A percentile compares a stretch with the other conserved stretches of the same genome.
phyloP scores from a whole-genome alignment of 2,329 filamentous ascomycete genomes.

The Sporothrix sp. region DNA sequence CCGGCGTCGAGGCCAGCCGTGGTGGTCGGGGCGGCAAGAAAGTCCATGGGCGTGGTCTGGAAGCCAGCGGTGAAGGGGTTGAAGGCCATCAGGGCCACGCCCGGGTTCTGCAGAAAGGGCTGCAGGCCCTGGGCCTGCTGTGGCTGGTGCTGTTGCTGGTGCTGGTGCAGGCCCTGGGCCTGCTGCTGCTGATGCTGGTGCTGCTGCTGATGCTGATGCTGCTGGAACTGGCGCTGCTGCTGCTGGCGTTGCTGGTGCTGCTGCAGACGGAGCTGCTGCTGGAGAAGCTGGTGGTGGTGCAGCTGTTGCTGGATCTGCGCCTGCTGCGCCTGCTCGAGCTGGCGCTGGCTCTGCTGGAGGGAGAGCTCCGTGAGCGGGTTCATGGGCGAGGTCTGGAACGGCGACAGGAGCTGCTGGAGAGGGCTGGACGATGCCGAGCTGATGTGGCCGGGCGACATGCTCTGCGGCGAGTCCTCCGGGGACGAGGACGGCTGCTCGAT shows the following conservation, averaged over 20 bases:
- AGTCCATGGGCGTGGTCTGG: slow-evolving; percentile 49
- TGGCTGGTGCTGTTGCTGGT: slow-evolving; percentile 33
- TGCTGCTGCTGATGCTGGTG: slow-evolving; percentile 38
- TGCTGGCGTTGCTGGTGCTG: slow-evolving; percentile 31
- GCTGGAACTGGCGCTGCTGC: slow-evolving; percentile 22
- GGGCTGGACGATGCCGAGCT: slow-evolving; percentile 44
- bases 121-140: slow-evolving; percentile 33
- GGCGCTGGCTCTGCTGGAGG: slow-evolving; percentile 45
- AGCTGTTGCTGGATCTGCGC: slow-evolving; percentile 32
- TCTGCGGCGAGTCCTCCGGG: slow-evolving; percentile 41
- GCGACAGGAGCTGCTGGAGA: slow-evolving; percentile 45
- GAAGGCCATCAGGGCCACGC: slow-evolving; percentile 40
- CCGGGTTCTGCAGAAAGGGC: slow-evolving; percentile 47
- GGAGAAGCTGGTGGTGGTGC: slow-evolving; percentile 40
- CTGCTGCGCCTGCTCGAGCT: slow-evolving; percentile 34
- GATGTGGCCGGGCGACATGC: slow-evolving; percentile 35
- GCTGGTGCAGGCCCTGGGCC: slow-evolving; percentile 33
- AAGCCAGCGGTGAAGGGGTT: slow-evolving; percentile 42
- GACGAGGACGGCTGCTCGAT: slow-evolving; percentile 39
- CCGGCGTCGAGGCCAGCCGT: slow-evolving; percentile 55
- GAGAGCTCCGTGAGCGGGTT: slow-evolving; percentile 53
- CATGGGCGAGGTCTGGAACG: slow-evolving; percentile 40
- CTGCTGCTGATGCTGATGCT: slow-evolving; percentile 28
- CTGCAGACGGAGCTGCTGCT: slow-evolving; percentile 34
- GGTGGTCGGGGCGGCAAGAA: slow-evolving; percentile 46